A percentile compares a stretch with the other conserved stretches of the same genome.
phyloP scores from a whole-genome alignment of 345 rosid genomes.

The Theobroma cacao region DNA sequence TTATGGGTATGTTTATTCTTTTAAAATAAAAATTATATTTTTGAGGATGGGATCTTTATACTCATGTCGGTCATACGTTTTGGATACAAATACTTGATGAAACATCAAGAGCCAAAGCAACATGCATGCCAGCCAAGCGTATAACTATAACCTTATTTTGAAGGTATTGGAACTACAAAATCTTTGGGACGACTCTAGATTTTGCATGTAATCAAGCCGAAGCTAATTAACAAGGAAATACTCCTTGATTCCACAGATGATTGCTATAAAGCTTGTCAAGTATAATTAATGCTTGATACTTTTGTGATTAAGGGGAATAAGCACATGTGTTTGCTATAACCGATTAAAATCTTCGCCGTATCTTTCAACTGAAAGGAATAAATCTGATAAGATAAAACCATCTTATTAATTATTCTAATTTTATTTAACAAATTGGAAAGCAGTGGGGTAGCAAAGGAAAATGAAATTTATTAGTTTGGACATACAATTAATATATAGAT shows the following conservation, averaged over 20 bases:
- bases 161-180: not conserved
- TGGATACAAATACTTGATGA: no score
- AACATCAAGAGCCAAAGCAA: no score
- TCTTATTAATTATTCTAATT: not conserved
- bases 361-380: not conserved
- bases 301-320: not conserved
- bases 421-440: not conserved
- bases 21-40: no score
- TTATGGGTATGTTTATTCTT: no score
- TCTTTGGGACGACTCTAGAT: not conserved
- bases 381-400: not conserved
- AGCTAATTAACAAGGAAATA: not conserved
- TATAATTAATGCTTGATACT: not conserved
- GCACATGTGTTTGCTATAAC: not conserved
- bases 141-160: not conserved
- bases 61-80: no score
- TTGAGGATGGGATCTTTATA: no score
- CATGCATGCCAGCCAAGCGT: no score
- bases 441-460: no score
- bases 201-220: no score
- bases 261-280: not conserved
- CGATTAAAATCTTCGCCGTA: not conserved
- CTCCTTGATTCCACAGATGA: no score
- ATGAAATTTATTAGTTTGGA: no score
- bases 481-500: no score